These are phyloP conservation scores for Metschnikowia peoriensis DNA, from an alignment of 805 yeast species.

Conservation along the genomic window DNA sequence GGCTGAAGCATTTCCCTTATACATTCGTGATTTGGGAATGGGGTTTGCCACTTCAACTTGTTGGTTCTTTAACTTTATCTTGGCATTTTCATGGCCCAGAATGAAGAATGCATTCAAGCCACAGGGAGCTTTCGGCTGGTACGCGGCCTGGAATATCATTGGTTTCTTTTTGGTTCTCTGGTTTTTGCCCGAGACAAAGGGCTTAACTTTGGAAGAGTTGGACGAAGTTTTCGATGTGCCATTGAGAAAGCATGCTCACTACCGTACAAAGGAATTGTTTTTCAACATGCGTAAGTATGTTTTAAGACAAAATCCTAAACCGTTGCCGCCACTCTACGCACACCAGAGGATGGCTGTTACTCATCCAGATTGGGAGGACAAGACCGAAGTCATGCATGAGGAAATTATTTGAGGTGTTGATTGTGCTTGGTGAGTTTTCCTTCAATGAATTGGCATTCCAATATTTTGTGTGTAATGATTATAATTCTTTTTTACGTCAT, in stretches of 20 bases:
- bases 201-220: conserved; percentile 70
- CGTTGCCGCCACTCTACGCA: conserved; percentile 55
- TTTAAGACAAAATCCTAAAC: conserved; percentile 42
- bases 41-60: conserved; percentile 73
- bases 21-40: conserved; percentile 78
- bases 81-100: conserved; percentile 80
- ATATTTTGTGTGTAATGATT: no score
- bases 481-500: no score
- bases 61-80: conserved; percentile 70
- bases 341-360: conserved; percentile 61
- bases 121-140: conserved; percentile 86
- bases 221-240: conserved; percentile 71
- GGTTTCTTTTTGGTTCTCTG: conserved; percentile 71
- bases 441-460: no score
- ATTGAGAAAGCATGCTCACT: conserved; percentile 50
- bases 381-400: conserved; percentile 51
- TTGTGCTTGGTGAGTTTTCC: no score
- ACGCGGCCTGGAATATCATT: conserved; percentile 78
- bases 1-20: conserved; percentile 80
- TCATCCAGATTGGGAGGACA: conserved; percentile 60
- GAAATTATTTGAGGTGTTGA: conserved; percentile 29
- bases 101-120: conserved; percentile 63
- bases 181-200: conserved; percentile 71
- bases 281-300: conserved; percentile 47
- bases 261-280: conserved; percentile 30